Conservation (phyloP, 768 basidiomycete species). For the Lanmaoa rubissima region DNA sequence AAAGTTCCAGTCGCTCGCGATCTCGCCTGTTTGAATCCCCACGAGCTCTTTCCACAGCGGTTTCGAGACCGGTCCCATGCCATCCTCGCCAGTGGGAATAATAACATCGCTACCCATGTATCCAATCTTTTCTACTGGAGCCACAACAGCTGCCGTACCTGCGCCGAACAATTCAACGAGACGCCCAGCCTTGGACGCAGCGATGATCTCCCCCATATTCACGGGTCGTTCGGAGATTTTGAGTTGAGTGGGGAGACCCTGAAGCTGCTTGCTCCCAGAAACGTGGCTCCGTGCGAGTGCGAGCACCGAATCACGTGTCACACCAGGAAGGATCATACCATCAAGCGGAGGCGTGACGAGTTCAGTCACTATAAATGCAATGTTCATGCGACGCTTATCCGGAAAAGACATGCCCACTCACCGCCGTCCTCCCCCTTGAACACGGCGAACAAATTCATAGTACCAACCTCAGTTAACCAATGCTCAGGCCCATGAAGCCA, state of each 20-base stretch:
- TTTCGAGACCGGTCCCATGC: conserved; percentile 68
- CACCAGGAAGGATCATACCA: conserved; percentile 67
- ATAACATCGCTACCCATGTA: conserved; percentile 53
- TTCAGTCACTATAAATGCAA: conserved; percentile 40
- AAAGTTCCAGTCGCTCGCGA: conserved; percentile 80
- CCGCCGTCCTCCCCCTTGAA: conserved; percentile 70
- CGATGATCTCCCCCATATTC: conserved; percentile 73
- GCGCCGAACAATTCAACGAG: conserved; percentile 52
- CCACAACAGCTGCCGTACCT: conserved; percentile 54
- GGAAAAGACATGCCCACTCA: conserved; percentile 26
- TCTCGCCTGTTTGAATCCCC: conserved; percentile 71
- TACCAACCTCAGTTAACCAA: conserved; percentile 68
- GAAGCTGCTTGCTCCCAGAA: conserved; percentile 42
- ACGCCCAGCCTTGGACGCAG: conserved; percentile 38
- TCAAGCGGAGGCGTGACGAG: conserved; percentile 65
- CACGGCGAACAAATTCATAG: conserved; percentile 90
- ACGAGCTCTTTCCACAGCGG: conserved; percentile 49
- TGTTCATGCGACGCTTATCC: not conserved
- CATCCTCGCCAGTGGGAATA: conserved; percentile 61
- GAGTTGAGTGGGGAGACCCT: conserved; percentile 54
- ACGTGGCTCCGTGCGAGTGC: conserved; percentile 57
- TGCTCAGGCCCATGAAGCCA: conserved; percentile 77
- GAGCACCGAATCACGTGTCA: conserved; percentile 56
- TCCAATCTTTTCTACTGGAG: conserved; percentile 53
- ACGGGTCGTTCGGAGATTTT: conserved; percentile 67